Conservation (phyloP, 2,329 filamentous ascomycete genomes). For the Claviceps quebecensis region DNA sequence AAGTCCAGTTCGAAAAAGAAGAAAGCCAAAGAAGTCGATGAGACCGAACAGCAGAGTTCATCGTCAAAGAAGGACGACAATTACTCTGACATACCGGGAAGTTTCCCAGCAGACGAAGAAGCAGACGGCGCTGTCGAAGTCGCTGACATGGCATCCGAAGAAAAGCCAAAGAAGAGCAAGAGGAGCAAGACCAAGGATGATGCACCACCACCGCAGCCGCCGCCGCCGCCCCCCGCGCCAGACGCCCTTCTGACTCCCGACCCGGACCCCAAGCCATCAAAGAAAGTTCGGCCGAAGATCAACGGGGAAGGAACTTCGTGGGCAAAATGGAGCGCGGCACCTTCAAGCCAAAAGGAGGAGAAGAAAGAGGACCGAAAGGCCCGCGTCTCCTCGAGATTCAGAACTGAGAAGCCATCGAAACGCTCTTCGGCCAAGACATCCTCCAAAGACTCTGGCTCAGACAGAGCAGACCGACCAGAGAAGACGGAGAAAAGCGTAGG, state of each 20-base stretch:
- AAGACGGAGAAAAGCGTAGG: slow-evolving; percentile 31
- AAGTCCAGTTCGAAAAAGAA: slow-evolving; percentile 30
- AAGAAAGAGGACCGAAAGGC: slow-evolving; percentile 24
- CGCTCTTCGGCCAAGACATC: slow-evolving; percentile 39
- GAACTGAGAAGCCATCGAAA: slow-evolving; percentile 47
- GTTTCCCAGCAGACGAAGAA: slow-evolving; percentile 41
- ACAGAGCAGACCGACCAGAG: slow-evolving; percentile 44
- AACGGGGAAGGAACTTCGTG: slow-evolving; percentile 59
- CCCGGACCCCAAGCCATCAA: slow-evolving; percentile 44
- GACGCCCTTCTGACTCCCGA: slow-evolving; percentile 36
- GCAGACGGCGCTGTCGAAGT: slow-evolving; percentile 37
- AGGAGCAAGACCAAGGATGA: slow-evolving; percentile 17
- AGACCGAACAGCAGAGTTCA: slow-evolving; percentile 15
- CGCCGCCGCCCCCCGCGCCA: slow-evolving; percentile 32
- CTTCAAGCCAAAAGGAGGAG: slow-evolving; percentile 23
- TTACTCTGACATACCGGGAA: slow-evolving; percentile 28
- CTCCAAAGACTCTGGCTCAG: slow-evolving; percentile 60
- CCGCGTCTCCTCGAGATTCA: slow-evolving; percentile 43
- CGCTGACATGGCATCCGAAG: slow-evolving; percentile 33
- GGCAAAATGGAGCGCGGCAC: slow-evolving; percentile 58
- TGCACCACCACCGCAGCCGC: slow-evolving; percentile 24
- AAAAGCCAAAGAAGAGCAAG: slow-evolving; percentile 21
- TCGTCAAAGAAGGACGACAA: slow-evolving; percentile 19
- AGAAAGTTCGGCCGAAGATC: slow-evolving; percentile 65
- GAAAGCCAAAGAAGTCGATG: slow-evolving; percentile 22